Conservation (phyloP, 2,329 filamentous ascomycete species). For the Penicillium hordei region DNA sequence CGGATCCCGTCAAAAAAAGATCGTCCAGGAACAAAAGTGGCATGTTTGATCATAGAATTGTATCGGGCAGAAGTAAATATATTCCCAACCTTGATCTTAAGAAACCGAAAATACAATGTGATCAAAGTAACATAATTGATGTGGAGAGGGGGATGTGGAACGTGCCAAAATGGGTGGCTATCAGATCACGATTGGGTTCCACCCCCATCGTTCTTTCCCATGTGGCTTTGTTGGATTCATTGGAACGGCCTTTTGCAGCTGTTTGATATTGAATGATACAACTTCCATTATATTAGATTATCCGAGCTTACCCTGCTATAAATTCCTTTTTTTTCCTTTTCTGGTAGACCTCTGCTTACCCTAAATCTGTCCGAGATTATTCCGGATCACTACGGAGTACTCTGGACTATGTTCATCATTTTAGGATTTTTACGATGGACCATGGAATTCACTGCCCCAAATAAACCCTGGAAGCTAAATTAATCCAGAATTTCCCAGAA, state of each 20-base stretch:
- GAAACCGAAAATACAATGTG: slow-evolving; percentile 10
- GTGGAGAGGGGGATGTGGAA: slow-evolving; percentile 12
- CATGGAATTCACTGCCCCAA: slow-evolving; percentile 7
- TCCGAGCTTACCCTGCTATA: neutral
- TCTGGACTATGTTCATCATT: neutral
- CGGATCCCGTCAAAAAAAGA: slow-evolving; percentile 8
- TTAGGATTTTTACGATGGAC: neutral
- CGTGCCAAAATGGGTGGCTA: slow-evolving; percentile 28
- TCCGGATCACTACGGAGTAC: neutral
- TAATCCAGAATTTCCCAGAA: slow-evolving; percentile 1
- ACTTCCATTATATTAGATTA: neutral
- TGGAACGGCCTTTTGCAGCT: neutral
- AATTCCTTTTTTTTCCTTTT: neutral
- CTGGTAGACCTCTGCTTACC: neutral
- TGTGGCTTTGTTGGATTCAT: slow-evolving; percentile 18
- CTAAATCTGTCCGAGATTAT: neutral
- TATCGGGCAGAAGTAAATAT: neutral
- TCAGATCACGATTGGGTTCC: slow-evolving; percentile 17
- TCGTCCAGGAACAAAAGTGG: slow-evolving; percentile 8
- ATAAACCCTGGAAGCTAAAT: neutral
- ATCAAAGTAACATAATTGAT: slow-evolving; percentile 12
- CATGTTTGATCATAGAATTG: slow-evolving; percentile 3
- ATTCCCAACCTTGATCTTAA: slow-evolving; percentile 3
- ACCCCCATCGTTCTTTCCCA: slow-evolving; percentile 17
- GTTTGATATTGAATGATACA: neutral